Base-by-base conservation (phyloP, 129 eudicot species). In the Flaveria sonorensis region DNA sequence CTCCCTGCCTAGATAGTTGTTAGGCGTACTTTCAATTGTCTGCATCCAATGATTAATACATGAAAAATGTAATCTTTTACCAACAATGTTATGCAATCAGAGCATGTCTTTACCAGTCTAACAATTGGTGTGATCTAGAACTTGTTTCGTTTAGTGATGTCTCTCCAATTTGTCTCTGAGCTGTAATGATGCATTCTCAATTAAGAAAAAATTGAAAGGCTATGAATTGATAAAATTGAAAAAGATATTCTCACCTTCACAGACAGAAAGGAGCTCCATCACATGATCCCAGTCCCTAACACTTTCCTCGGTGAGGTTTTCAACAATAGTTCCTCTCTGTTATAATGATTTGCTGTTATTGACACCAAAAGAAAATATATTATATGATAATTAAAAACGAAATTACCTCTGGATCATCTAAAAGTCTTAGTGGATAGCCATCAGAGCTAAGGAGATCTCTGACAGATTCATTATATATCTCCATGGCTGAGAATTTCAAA, bases 81-180 rank as follows among this genome's bases (percentile, higher is more conserved):
- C 51, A 56, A 30, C 26, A 28, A 4, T 48, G 11, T 19, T 63
- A 73, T 15, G 70, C 70, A 56, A 73, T 66, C 52, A 53, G 47
- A 59, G 26, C 45, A 60, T 47, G 28, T 47, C 7, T 66, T 43
- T 79, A 94, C 98, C 97, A 95, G 81, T 92, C 99, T 88, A 63
- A 95, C 81, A 59, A 95, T 95, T 95, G 99, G 81, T 95, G 99
- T 62, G 99, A 95, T 88, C 95, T 85, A 66, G 97, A 92, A 83
- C 99, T 95, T 61, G 88, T 79, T 85, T 92, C 96, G 32, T 95
- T 92, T n/a, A 92, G 95, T 61, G 89, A 83, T 26, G 99, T 92
- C 81, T 95, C 99, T 24, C 97, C 97, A 40, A 62, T 91, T 83
- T 91, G 99, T 80, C 99, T 92, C 77, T 95, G 97, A 75, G 94